phyloP scores from a whole-genome alignment of 2,329 filamentous ascomycete species.

The Nigrospora osmanthi region DNA sequence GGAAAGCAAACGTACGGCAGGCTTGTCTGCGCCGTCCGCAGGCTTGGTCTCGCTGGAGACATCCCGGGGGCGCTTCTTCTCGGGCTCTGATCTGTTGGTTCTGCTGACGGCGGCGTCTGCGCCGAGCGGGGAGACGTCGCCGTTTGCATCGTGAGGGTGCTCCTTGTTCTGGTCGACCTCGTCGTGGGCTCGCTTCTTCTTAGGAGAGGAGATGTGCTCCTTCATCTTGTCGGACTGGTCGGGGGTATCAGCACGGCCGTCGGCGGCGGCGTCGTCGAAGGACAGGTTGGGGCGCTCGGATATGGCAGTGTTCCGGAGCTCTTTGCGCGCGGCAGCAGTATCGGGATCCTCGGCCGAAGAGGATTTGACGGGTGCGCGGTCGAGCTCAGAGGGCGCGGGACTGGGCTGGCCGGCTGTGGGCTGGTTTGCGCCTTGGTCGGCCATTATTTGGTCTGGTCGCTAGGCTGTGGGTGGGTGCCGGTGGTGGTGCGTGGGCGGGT shows the following conservation, averaged over 20 bases:
- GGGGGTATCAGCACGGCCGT: constrained; percentile 24
- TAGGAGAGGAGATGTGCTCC: constrained; percentile 50
- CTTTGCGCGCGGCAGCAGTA: constrained; percentile 55
- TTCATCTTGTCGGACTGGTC: constrained; percentile 30
- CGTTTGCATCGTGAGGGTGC: constrained; percentile 22
- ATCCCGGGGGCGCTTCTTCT: constrained; percentile 59
- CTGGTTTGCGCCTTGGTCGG: too few relatives aligned
- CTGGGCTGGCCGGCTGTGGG: not conserved
- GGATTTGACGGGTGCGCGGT: not conserved
- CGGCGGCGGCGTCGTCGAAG: constrained; percentile 25
- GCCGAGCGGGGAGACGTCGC: constrained; percentile 31
- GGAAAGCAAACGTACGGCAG: constrained; percentile 20
- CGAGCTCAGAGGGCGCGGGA: not conserved
- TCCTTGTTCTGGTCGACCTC: constrained; percentile 45
- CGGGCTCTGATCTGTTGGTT: constrained; percentile 48
- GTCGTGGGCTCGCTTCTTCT: constrained; percentile 58
- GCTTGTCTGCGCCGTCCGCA: constrained; percentile 16
- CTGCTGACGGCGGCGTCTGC: constrained; percentile 36
- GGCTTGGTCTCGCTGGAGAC: constrained; percentile 27
- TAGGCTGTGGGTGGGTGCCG: too few relatives aligned
- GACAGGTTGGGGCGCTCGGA: constrained; percentile 37
- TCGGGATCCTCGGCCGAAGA: constrained; percentile 46
- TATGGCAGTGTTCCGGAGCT: constrained; percentile 57
- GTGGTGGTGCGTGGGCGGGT: too few relatives aligned
- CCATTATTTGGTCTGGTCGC: too few relatives aligned